These are phyloP conservation scores for Candida gigantensis DNA, from an alignment of 1,139 yeast species.

Conservation along the genomic window DNA sequence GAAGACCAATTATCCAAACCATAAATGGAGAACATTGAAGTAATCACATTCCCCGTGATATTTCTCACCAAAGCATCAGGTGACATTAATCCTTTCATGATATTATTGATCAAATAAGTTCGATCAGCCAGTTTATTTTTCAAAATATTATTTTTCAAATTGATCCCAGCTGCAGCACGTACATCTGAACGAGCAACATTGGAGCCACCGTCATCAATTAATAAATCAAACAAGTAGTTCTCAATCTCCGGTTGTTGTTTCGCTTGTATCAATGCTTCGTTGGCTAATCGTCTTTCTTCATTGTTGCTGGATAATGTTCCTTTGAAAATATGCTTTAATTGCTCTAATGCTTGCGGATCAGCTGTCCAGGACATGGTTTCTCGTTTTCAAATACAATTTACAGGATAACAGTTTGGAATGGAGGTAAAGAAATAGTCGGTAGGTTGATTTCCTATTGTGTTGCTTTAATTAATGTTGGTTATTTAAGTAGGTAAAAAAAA, in stretches of 20 bases:
- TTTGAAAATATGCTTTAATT: conserved; percentile 60
- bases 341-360: conserved; percentile 59
- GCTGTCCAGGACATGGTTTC: conserved; percentile 56
- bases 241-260: conserved; percentile 71
- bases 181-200: conserved; percentile 48
- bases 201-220: conserved; percentile 45
- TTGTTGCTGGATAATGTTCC: conserved; percentile 66
- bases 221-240: conserved; percentile 71
- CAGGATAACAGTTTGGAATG: too few species aligned
- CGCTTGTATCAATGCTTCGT: conserved; percentile 68
- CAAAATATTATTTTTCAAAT: conserved; percentile 72
- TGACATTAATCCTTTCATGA: conserved; percentile 69
- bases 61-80: conserved; percentile 66
- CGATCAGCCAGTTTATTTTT: conserved; percentile 37
- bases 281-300: conserved; percentile 57
- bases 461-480: too few species aligned
- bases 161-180: conserved; percentile 87
- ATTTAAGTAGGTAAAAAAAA: background rate
- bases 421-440: too few species aligned
- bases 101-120: conserved; percentile 58
- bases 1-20: conserved; percentile 79
- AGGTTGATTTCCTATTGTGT: too few species aligned
- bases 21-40: conserved; percentile 72
- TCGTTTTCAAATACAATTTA: too few species aligned
- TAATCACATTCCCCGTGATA: conserved; percentile 87